Base-by-base conservation (phyloP, 2,329 filamentous ascomycete species). In the Ophiostoma novo-ulmi region DNA sequence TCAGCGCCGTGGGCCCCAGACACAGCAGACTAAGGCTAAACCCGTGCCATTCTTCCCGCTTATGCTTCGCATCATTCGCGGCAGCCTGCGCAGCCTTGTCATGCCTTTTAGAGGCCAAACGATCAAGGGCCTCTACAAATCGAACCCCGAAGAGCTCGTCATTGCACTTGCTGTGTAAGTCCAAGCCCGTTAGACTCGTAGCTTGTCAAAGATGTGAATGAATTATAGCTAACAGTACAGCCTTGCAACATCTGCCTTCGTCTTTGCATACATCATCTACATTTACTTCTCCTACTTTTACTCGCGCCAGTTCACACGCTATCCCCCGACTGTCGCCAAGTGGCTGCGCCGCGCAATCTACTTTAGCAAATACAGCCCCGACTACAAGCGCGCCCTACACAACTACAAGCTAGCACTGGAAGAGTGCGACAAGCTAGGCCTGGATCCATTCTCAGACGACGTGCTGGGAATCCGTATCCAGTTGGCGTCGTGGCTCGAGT, bases 381-480 rank as follows among this genome's bases (percentile, higher is more conserved):
- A 97, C 72, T 88, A 92, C 2, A 85, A 90, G 71, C 85, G 91
- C 70, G 94, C 94, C 0, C 83, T 96, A 72, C 91, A 92, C 75
- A 92, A 92, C 79, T 98, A 97, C 79, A 89, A 89, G 76, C 86
- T 91, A 74, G 93, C 94, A 3, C 83, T 98, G 71, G 84, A 89
- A 73, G 85, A 90, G 69, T 93, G 93, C 71, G 82, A 88, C 68
- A 88, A 92, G 76, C 77, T 91, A 68, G 88, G 89, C 0, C 87
- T 99, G 82, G 93, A 98, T 77, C 92, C 92, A 0, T 96, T 94
- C 78, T 94, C 91, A 4, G 91, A 97, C 75, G 94, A 97, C 78
- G 89, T 97, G 44, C 85, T 97, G 75, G 95, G 95, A 10, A 89
- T 98, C 69, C 92, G 93, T 77, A 89, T 98, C 68, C 89, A 94